These are phyloP conservation scores for Pezicula rhizophila DNA, from an alignment of 2,329 filamentous ascomycete genomes.

Conservation along the genomic window DNA sequence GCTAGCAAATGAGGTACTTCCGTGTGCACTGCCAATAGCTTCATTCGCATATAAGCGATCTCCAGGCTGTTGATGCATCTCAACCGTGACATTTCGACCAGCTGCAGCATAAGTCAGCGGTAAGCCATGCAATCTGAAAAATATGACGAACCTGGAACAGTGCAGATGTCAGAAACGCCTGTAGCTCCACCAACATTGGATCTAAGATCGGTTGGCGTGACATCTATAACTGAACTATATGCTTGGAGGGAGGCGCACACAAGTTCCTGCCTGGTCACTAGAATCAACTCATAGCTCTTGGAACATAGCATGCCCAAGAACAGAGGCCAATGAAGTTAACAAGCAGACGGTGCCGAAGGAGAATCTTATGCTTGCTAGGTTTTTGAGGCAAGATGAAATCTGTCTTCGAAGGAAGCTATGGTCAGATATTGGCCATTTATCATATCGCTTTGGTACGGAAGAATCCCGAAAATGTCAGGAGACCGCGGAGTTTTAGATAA, in stretches of 20 bases:
- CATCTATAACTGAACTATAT: constrained; percentile 47
- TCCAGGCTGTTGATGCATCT: constrained; percentile 50
- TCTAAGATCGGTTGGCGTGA: constrained; percentile 41
- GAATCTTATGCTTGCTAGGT: constrained; percentile 12
- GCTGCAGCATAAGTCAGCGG: constrained; percentile 4
- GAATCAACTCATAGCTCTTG: constrained; percentile 43
- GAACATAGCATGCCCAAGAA: constrained; percentile 42
- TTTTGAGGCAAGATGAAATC: not conserved
- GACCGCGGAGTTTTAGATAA: too few relatives aligned
- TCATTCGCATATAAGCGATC: constrained; percentile 40
- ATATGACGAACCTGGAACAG: constrained; percentile 9
- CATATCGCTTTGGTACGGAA: too few relatives aligned
- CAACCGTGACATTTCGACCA: constrained; percentile 44
- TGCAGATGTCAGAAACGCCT: constrained; percentile 28
- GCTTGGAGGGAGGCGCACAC: constrained; percentile 40
- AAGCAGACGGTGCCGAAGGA: constrained; percentile 9
- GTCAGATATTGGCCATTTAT: not conserved
- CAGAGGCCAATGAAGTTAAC: constrained; percentile 27
- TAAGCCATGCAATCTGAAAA: not conserved
- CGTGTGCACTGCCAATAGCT: constrained; percentile 47
- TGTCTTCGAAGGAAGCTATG: not conserved
- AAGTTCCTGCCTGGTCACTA: constrained; percentile 38
- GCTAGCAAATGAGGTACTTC: too few relatives aligned
- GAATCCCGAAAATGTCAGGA: too few relatives aligned
- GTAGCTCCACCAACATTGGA: constrained; percentile 38